These are phyloP conservation scores for Naganishia albida DNA, from an alignment of 1,284 basidiomycete species.

Conservation along the genomic window DNA sequence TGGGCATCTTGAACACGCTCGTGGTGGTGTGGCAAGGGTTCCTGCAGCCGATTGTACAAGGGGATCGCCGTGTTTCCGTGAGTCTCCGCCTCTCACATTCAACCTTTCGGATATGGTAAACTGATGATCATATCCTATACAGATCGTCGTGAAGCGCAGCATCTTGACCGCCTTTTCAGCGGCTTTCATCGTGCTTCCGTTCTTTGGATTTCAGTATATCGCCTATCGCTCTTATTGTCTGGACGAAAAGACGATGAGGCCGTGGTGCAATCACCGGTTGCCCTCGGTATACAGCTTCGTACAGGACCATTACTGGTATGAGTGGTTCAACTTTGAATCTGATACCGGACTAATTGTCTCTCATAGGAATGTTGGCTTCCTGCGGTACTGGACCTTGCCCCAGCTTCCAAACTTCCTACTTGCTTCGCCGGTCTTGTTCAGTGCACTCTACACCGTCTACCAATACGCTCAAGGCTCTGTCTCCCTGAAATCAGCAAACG, in stretches of 20 bases:
- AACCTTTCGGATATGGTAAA: background rate
- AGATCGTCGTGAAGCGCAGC: slow-evolving; percentile 17
- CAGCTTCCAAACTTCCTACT: slow-evolving; percentile 89
- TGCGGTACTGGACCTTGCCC: slow-evolving; percentile 78
- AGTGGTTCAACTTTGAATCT: background rate
- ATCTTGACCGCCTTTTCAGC: slow-evolving; percentile 53
- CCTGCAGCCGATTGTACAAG: slow-evolving; percentile 59
- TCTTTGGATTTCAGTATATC: slow-evolving; percentile 67
- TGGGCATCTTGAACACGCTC: slow-evolving; percentile 21
- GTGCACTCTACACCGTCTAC: slow-evolving; percentile 55
- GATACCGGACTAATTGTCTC: background rate
- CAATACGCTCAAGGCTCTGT: background rate
- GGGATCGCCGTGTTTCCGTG: slow-evolving; percentile 56
- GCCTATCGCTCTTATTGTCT: slow-evolving; percentile 70
- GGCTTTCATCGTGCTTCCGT: slow-evolving; percentile 63
- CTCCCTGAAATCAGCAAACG: background rate
- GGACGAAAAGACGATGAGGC: slow-evolving; percentile 37
- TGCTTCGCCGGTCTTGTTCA: slow-evolving; percentile 67
- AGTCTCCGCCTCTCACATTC: background rate
- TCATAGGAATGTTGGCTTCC: slow-evolving; percentile 70
- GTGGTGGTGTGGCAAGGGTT: slow-evolving; percentile 19
- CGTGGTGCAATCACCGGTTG: slow-evolving; percentile 67
- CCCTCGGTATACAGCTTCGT: slow-evolving; percentile 82
- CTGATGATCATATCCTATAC: background rate
- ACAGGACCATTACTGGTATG: slow-evolving; percentile 76